Evolutionary conservation across 176 grass and related monocot genomes (phyloP), one percentile per base, ranked within the genome.

Genomic region (Raddia guianensis): DNA sequence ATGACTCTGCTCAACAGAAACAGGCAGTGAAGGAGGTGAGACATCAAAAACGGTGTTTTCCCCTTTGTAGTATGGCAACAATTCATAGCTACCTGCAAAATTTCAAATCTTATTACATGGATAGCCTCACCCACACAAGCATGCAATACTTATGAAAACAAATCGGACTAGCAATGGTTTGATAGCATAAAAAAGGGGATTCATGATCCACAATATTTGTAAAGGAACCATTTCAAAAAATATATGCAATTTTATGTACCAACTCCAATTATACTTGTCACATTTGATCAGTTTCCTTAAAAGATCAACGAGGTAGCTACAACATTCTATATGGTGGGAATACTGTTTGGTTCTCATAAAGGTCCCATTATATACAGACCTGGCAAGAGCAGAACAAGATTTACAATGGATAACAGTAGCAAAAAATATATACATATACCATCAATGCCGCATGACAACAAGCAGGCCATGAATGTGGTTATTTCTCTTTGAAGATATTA

Each of bases 31-130:
- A 88, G 92, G 66, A 35, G 96, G 96, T 56, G 92, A 99, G 68
- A 99, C 85, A 83, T 91, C 96, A 87, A 99, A 98, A 75, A 95
- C 79, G 59, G 90, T 95, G 72, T 99, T 95, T 69, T 99, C 96
- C 50, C 96, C 96, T 79, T 95, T 99, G 79, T 99, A 99, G 81
- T 95, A 99, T 74, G 96, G 92, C 45, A 95, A 53, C 79, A 99
- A 77, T 82, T 99, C 88, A 77, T 93, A 99, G 65, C 51, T 80
- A 69, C 96, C 96, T 99, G 80, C n/a, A 83, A 74, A 70, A 76
- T 73, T 68, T 76, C 63, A 55, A 80, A 40, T 40, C 45, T 44
- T 75, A 53, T 53, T 18, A 75, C 72, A 45, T 68, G 68, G 7
- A 61, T 60, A 15, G 47, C 50, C 37, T 27, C 50, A 57, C 50